Evolutionary conservation across 768 basidiomycete species (phyloP).

Genomic region (Leccinum sublutescens): DNA sequence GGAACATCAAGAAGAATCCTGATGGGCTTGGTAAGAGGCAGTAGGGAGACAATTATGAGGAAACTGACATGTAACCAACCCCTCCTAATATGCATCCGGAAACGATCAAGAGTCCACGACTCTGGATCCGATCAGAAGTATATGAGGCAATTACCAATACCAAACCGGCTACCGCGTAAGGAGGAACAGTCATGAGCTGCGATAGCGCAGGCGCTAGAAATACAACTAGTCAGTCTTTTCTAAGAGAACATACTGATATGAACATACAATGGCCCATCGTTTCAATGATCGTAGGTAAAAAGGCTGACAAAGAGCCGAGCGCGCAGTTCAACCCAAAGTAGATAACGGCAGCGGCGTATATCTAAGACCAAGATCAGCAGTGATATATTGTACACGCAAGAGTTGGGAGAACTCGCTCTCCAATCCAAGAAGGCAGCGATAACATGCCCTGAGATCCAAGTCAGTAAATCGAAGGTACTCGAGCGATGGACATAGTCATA

Average conservation of each 20-base stretch:
- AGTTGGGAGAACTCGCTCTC: too few species aligned
- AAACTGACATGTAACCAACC: slow-evolving; percentile 42
- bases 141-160: slow-evolving; percentile 38
- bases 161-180: slow-evolving; percentile 45
- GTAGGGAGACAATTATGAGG: not conserved
- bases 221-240: not conserved
- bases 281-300: slow-evolving; percentile 54
- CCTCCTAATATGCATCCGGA: slow-evolving; percentile 32
- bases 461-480: too few species aligned
- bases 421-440: too few species aligned
- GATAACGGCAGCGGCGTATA: slow-evolving; percentile 47
- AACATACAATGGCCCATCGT: slow-evolving; percentile 47
- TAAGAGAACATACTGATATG: not conserved
- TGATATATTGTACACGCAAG: too few species aligned
- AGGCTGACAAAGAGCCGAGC: slow-evolving; percentile 48
- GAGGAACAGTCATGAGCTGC: slow-evolving; percentile 53
- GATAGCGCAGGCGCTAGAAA: slow-evolving; percentile 41
- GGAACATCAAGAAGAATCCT: slow-evolving; percentile 36
- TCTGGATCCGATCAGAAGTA: slow-evolving; percentile 43
- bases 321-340: slow-evolving; percentile 50
- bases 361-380: slow-evolving; percentile 10
- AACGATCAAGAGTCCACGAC: slow-evolving; percentile 39
- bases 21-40: not conserved
- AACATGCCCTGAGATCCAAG: too few species aligned
- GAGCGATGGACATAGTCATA: too few species aligned